Conservation (phyloP, 495 filamentous ascomycete genomes). For the Penicillium coprophilum region DNA sequence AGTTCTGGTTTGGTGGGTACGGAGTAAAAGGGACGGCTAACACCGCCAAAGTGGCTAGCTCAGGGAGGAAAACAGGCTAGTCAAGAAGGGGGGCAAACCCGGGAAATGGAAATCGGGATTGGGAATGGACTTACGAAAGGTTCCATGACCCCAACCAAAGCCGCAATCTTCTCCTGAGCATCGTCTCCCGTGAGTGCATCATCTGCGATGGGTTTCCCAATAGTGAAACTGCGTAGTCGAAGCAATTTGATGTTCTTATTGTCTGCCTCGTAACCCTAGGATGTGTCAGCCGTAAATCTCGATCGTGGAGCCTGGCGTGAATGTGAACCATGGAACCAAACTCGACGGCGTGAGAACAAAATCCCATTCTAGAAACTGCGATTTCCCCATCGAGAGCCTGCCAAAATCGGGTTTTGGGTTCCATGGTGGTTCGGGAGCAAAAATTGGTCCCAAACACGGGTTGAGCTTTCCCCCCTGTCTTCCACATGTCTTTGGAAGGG, state of each 20-base stretch:
- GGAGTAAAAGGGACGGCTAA: constrained; percentile 19
- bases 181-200: constrained; percentile 48
- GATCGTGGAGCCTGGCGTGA: constrained; percentile 23
- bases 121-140: constrained; percentile 57
- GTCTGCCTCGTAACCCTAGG: constrained; percentile 69
- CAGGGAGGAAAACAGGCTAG: constrained; percentile 30
- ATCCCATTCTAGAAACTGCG: not conserved
- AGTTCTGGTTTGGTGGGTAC: constrained; percentile 21
- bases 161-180: constrained; percentile 54
- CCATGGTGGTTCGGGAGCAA: constrained; percentile 1
- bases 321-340: constrained; percentile 49
- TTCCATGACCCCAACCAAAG: constrained; percentile 58
- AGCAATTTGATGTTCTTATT: constrained; percentile 74
- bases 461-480: constrained; percentile 4
- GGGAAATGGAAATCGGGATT: constrained; percentile 27
- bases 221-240: constrained; percentile 72
- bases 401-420: not conserved
- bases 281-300: constrained; percentile 22
- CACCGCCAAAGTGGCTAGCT: constrained; percentile 28
- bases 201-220: constrained; percentile 64
- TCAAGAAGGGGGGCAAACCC: constrained; percentile 33
- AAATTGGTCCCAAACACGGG: constrained; percentile 3
- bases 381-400: constrained; percentile 5
- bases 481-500: not conserved
- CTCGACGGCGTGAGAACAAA: constrained; percentile 30